These are phyloP conservation scores for Pichia exigua DNA, from an alignment of 805 yeast genomes.

Conservation along the genomic window DNA sequence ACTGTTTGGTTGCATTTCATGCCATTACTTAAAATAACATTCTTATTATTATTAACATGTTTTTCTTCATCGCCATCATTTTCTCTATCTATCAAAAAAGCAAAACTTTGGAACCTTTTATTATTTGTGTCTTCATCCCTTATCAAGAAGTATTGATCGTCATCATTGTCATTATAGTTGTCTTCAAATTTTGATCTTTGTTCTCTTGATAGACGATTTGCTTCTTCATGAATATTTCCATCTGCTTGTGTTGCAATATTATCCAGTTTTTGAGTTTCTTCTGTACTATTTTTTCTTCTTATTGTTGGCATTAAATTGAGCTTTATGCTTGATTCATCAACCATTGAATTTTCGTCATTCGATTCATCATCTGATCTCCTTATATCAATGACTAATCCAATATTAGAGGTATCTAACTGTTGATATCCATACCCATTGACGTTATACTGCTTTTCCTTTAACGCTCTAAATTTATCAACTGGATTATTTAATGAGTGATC, in stretches of 20 bases:
- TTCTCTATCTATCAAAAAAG: not conserved
- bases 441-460: conserved; percentile 14
- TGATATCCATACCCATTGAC: not conserved
- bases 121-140: not conserved
- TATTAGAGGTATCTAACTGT: conserved; percentile 16
- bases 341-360: conserved; percentile 9
- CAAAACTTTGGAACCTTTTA: not conserved
- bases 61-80: not conserved
- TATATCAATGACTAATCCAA: conserved; percentile 19
- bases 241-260: conserved; percentile 17
- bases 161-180: conserved; percentile 3
- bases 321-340: conserved; percentile 18
- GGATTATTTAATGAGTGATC: conserved; percentile 3
- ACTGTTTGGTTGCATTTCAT: not conserved
- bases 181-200: conserved; percentile 4
- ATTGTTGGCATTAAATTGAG: conserved; percentile 17
- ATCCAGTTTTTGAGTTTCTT: not conserved
- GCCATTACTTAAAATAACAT: not conserved
- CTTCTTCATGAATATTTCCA: conserved; percentile 16
- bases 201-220: conserved; percentile 12
- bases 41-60: not conserved
- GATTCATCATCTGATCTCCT: conserved; percentile 11
- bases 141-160: not conserved
- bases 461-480: conserved; percentile 19
- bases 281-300: not conserved